These are phyloP conservation scores for Kandelia obovata DNA, from an alignment of 345 rosid species.

Conservation along the genomic window DNA sequence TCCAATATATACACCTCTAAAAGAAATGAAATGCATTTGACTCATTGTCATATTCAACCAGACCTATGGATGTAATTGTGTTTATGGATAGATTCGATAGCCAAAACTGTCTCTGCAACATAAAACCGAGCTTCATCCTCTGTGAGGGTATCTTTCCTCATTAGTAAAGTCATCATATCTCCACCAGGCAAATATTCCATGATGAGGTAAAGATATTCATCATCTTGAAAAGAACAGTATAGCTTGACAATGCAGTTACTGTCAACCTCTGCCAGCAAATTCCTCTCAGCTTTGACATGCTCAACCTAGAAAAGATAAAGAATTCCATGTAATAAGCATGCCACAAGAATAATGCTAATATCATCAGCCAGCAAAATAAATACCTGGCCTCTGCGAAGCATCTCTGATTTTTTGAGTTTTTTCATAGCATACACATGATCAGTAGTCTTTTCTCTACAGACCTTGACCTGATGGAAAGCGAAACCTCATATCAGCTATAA, in stretches of 20 bases:
- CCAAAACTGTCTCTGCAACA: constrained; percentile 81
- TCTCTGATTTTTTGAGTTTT: constrained; percentile 84
- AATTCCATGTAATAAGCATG: constrained; percentile 14
- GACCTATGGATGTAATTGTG: constrained; percentile 94
- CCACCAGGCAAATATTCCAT: constrained; percentile 99
- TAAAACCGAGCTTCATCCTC: constrained; percentile 90
- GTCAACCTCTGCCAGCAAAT: constrained; percentile 94
- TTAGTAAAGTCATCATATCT: constrained; percentile 94
- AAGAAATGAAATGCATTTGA: constrained; percentile 1
- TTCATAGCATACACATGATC: constrained; percentile 96
- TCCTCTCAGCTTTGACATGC: constrained; percentile 93
- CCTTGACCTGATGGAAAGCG: constrained; percentile 64
- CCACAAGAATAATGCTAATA: constrained; percentile 10
- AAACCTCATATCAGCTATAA: constrained; percentile 11
- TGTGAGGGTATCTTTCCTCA: constrained; percentile 89
- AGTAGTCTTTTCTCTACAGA: constrained; percentile 81
- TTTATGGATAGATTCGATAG: constrained; percentile 87
- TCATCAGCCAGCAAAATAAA: constrained; percentile 18
- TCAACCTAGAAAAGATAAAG: constrained; percentile 54
- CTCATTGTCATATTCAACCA: not conserved
- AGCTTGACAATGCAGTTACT: constrained; percentile 94
- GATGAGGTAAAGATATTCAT: constrained; percentile 80
- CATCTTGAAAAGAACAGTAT: constrained; percentile 92
- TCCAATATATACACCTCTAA: not conserved
- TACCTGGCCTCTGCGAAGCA: constrained; percentile 99